Conservation (phyloP, 306 rosid species). For the Styphnolobium japonicum region DNA sequence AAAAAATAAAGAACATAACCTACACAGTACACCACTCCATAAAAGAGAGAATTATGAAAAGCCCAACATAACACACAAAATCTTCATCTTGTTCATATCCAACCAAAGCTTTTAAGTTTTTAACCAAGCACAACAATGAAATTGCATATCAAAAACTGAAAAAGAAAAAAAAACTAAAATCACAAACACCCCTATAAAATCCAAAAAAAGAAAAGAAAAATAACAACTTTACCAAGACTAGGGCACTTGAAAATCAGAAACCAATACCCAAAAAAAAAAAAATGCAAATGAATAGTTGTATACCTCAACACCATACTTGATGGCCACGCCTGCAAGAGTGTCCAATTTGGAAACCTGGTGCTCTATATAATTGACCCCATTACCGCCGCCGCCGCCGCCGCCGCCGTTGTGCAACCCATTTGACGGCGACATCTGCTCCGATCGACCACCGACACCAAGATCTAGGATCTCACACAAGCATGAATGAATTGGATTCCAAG, state of each 20-base stretch:
- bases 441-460: constrained; percentile 45
- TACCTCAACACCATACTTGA: constrained; percentile 95
- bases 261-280: neutral
- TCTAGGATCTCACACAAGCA: constrained; percentile 38
- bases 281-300: neutral
- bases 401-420: constrained; percentile 48
- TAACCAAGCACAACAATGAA: neutral
- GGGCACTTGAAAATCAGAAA: constrained; percentile 9
- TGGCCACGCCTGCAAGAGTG: constrained; percentile 88
- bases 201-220: neutral
- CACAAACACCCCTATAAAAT: neutral
- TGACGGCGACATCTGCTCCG: constrained; percentile 68
- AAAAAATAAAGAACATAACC: neutral
- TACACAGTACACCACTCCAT: neutral
- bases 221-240: neutral
- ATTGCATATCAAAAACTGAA: neutral
- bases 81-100: neutral
- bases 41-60: neutral
- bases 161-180: neutral
- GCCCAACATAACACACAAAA: neutral
- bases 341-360: constrained; percentile 80
- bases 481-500: neutral
- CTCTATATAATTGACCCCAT: constrained; percentile 60
- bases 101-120: constrained; percentile 21
- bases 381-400: constrained; percentile 20